phyloP scores from a whole-genome alignment of 495 filamentous ascomycete species.

The Aspergillus baeticus region DNA sequence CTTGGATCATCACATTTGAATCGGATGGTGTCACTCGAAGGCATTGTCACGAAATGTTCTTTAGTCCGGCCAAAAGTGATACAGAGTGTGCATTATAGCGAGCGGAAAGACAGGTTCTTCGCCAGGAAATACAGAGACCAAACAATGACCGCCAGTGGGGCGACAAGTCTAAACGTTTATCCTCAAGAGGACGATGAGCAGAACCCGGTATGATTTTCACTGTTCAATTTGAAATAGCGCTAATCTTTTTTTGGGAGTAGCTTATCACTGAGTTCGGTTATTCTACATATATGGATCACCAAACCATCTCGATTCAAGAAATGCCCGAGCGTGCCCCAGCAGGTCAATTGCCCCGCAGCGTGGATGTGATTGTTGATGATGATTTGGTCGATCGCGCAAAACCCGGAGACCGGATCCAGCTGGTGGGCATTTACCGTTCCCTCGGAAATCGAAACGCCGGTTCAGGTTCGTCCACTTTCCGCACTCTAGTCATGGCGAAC shows the following conservation, averaged over 20 bases:
- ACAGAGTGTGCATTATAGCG: conserved; percentile 95
- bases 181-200: conserved; percentile 90
- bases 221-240: background rate
- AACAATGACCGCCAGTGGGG: conserved; percentile 89
- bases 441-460: conserved; percentile 91
- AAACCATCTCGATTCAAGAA: conserved; percentile 98
- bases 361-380: conserved; percentile 97
- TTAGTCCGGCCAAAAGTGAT: conserved; percentile 94
- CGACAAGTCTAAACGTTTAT: conserved; percentile 85
- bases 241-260: conserved; percentile 27
- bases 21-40: conserved; percentile 94
- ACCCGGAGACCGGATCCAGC: conserved; percentile 92
- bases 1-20: conserved; percentile 86
- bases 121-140: conserved; percentile 89
- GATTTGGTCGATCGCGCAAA: conserved; percentile 94
- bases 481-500: conserved; percentile 89
- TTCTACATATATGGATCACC: conserved; percentile 93
- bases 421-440: conserved; percentile 91
- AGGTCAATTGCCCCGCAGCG: conserved; percentile 90
- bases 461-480: conserved; percentile 84
- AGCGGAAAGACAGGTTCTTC: conserved; percentile 77
- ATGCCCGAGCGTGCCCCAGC: conserved; percentile 98
- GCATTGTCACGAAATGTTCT: conserved; percentile 95
- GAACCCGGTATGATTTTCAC: conserved; percentile 50
- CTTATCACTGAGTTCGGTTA: conserved; percentile 95